Percentiles rank a stretch among this genome's conserved stretches.
phyloP scores from a whole-genome alignment of 2,329 filamentous ascomycete species.

The Lecanosticta acicola region DNA sequence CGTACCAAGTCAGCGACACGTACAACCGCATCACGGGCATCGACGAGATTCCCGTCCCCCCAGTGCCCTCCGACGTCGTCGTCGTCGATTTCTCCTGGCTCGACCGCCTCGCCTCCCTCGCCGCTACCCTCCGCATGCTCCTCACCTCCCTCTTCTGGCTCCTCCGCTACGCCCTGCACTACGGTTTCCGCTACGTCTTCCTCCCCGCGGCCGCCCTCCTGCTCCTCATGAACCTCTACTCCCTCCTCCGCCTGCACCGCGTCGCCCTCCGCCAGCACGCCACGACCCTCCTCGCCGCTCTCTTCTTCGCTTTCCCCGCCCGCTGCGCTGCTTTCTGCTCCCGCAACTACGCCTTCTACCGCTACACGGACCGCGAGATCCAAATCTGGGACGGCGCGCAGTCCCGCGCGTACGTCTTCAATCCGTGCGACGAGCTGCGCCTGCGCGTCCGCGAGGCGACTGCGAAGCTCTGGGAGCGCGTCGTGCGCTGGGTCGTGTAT shows the following conservation, averaged over 20 bases:
- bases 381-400: not conserved
- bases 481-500: too few species aligned
- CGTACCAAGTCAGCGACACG: not conserved
- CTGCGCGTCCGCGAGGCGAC: too few species aligned
- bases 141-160: not conserved
- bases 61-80: not conserved
- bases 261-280: too few species aligned
- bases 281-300: too few species aligned
- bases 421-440: not conserved
- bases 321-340: too few species aligned
- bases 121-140: not conserved
- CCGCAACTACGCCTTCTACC: too few species aligned
- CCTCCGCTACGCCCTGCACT: not conserved
- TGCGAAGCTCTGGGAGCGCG: too few species aligned
- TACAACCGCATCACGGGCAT: not conserved
- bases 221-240: not conserved
- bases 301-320: too few species aligned
- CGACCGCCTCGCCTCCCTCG: not conserved
- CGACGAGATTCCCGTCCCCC: too few species aligned
- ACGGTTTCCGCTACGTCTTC: not conserved
- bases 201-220: not conserved
- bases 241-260: too few species aligned
- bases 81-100: not conserved
- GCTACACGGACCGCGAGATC: not conserved
- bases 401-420: not conserved